A percentile compares a stretch with the other conserved stretches of the same genome.
Conservation (phyloP, 495 filamentous ascomycete species). For the Jackrogersella multiformis region DNA sequence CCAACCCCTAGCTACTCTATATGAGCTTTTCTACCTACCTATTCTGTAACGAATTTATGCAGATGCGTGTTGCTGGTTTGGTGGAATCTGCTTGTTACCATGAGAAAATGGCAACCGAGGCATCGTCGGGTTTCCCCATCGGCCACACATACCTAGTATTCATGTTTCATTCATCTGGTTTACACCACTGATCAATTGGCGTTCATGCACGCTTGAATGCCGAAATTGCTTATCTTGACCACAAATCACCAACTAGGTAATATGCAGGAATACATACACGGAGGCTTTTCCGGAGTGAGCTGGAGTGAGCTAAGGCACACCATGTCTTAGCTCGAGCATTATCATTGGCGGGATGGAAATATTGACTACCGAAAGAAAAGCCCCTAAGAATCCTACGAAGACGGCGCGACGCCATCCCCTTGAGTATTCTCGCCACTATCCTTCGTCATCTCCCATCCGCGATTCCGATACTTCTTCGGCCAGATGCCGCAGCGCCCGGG, state of each 20-base stretch:
- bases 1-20: no score
- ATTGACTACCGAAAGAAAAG: no score
- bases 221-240: constrained; percentile 19
- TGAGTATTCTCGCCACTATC: constrained; percentile 39
- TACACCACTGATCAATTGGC: no score
- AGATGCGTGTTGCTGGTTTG: neutral
- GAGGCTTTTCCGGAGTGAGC: neutral
- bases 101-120: neutral
- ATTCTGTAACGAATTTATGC: neutral
- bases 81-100: neutral
- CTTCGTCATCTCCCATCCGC: constrained; percentile 51
- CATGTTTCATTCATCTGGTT: neutral
- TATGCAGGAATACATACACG: neutral
- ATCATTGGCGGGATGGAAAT: neutral
- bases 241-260: constrained; percentile 6
- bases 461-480: constrained; percentile 59
- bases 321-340: neutral
- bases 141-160: neutral
- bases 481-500: constrained; percentile 67
- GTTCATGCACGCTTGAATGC: constrained; percentile 11
- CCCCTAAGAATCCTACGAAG: constrained; percentile 5
- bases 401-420: constrained; percentile 42
- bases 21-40: no score
- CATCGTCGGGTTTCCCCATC: neutral
- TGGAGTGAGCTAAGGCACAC: neutral